These are phyloP conservation scores for Aspergillus fischeri DNA, from an alignment of 2,329 filamentous ascomycete genomes.

Conservation along the genomic window DNA sequence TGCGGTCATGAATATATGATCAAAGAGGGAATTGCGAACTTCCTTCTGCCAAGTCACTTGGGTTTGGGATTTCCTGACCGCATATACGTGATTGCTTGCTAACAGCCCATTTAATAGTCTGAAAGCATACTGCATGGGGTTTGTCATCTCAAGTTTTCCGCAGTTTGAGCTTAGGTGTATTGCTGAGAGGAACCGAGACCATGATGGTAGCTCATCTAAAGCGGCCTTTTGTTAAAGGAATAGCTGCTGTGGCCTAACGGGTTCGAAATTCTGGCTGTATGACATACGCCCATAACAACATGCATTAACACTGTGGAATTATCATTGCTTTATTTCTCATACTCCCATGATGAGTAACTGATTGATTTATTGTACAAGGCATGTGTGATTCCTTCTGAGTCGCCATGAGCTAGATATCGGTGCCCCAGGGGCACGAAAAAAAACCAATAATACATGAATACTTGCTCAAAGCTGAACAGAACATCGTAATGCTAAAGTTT, in stretches of 20 bases:
- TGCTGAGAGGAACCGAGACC: not conserved
- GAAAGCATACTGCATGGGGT: not conserved
- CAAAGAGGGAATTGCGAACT: slow-evolving; percentile 95
- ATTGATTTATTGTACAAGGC: slow-evolving; percentile 21
- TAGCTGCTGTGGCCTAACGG: too few relatives aligned
- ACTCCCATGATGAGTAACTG: not conserved
- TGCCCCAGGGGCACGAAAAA: slow-evolving; percentile 14
- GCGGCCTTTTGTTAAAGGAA: too few relatives aligned
- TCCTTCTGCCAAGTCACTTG: slow-evolving; percentile 86
- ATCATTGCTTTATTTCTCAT: not conserved
- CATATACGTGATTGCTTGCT: not conserved
- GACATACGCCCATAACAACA: not conserved
- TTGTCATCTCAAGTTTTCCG: not conserved
- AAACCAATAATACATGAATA: slow-evolving; percentile 6
- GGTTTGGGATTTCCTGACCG: slow-evolving; percentile 36
- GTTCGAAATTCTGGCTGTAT: not conserved
- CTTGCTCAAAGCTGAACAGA: slow-evolving; percentile 9
- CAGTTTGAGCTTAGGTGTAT: not conserved
- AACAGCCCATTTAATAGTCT: slow-evolving; percentile 1
- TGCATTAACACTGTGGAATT: not conserved
- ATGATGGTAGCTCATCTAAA: not conserved
- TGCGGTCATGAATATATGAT: slow-evolving; percentile 93
- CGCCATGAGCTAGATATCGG: not conserved
- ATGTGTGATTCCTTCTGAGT: slow-evolving; percentile 14
- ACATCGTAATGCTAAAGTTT: slow-evolving; percentile 6